These are phyloP conservation scores for Entomortierella chlamydospora DNA, from an alignment of 192 early-diverging fungal species.

Conservation along the genomic window DNA sequence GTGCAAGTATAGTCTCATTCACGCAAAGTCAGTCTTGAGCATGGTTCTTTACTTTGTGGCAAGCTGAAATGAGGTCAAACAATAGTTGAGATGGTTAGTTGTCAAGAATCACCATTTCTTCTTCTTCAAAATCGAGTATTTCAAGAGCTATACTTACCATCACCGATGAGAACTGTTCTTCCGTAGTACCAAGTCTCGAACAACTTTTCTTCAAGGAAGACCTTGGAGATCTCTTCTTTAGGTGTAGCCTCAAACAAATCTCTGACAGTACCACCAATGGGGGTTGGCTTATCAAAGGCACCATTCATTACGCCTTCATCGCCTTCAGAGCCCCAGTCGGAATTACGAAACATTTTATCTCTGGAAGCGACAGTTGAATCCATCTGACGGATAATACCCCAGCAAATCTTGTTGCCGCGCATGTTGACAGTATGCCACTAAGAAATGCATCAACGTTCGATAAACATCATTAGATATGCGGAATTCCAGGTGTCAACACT, in stretches of 20 bases:
- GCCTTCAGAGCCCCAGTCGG: constrained; percentile 25
- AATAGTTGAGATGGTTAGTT: too few relatives aligned
- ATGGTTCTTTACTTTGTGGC: too few relatives aligned
- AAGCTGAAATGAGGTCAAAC: too few relatives aligned
- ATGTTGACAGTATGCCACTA: constrained; percentile 13
- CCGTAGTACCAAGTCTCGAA: constrained; percentile 26
- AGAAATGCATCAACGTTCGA: too few relatives aligned
- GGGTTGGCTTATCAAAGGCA: not conserved
- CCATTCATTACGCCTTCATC: constrained; percentile 10
- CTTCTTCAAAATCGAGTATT: not conserved
- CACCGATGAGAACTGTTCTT: constrained; percentile 23
- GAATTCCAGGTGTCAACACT: too few relatives aligned
- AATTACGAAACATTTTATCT: not conserved
- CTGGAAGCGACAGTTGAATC: constrained; percentile 5
- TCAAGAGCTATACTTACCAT: constrained; percentile 4
- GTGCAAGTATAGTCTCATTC: too few relatives aligned
- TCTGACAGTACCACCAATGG: constrained; percentile 4
- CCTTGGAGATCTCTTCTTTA: not conserved
- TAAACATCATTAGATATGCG: too few relatives aligned
- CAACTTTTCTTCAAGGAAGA: constrained; percentile 20
- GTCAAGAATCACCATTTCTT: too few relatives aligned
- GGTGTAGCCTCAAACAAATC: constrained; percentile 19
- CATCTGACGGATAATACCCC: constrained; percentile 7
- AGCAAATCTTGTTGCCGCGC: constrained; percentile 12
- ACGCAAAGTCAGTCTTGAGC: too few relatives aligned